Evolutionary conservation across 805 yeast genomes (phyloP).

Genomic region (Wickerhamiella occidentalis): DNA sequence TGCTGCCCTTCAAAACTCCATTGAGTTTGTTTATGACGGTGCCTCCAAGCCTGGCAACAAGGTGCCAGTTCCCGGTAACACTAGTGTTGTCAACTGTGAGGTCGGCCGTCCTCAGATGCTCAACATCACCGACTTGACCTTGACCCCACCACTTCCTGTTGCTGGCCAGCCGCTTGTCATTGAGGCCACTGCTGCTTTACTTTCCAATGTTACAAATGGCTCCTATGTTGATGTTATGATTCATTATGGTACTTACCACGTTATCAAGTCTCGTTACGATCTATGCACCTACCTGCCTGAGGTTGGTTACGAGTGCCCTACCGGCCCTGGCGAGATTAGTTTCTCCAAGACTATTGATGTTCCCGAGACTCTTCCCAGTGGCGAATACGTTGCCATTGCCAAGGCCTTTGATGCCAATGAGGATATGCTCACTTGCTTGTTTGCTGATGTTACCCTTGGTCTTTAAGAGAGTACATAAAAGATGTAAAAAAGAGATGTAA

Average conservation of each 20-base stretch:
- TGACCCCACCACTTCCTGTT: conserved; percentile 78
- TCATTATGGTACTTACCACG: conserved; percentile 77
- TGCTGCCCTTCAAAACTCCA: conserved; percentile 1
- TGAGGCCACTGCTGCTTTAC: conserved; percentile 54
- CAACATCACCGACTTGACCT: conserved; percentile 42
- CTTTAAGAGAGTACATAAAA: background rate
- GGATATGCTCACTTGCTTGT: conserved; percentile 68
- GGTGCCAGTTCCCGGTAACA: conserved; percentile 11
- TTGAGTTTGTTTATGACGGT: conserved; percentile 5
- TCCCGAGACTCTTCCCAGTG: conserved; percentile 91
- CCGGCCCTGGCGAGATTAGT: conserved; percentile 53
- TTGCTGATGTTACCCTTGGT: conserved; percentile 34
- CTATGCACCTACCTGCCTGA: conserved; percentile 77
- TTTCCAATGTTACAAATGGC: conserved; percentile 55
- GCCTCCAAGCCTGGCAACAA: conserved; percentile 3
- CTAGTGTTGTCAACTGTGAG: background rate
- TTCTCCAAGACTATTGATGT: conserved; percentile 65
- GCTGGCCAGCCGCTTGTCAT: conserved; percentile 78
- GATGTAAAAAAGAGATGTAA: too few relatives aligned
- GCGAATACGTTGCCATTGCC: conserved; percentile 74
- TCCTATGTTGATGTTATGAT: conserved; percentile 93
- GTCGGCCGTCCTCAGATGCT: conserved; percentile 41
- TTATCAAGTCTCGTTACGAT: conserved; percentile 78
- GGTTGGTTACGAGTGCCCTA: conserved; percentile 78
- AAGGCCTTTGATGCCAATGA: conserved; percentile 82